Conservation (phyloP, 1,139 yeast species). For the Blastobotrys capitulatus region DNA sequence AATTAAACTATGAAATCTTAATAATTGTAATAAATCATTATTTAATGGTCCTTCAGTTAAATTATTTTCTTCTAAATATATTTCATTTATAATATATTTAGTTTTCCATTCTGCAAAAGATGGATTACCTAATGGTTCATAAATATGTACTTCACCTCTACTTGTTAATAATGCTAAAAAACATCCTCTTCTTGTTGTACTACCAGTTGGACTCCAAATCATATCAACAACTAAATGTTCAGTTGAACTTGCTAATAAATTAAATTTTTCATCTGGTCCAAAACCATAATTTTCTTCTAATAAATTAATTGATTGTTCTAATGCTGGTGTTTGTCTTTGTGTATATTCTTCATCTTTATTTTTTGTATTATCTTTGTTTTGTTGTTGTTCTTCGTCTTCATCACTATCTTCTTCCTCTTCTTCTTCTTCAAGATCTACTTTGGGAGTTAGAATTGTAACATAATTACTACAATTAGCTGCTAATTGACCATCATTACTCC, state of each 20-base stretch:
- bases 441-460: slow-evolving; percentile 12
- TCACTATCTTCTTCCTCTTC: slow-evolving; percentile 10
- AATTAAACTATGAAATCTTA: slow-evolving; percentile 16
- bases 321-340: slow-evolving; percentile 2
- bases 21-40: background rate
- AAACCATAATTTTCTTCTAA: background rate
- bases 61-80: slow-evolving; percentile 13
- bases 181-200: slow-evolving; percentile 16
- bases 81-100: slow-evolving; percentile 12
- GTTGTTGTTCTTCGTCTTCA: slow-evolving; percentile 3
- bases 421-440: slow-evolving; percentile 5
- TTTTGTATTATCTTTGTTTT: too few species aligned
- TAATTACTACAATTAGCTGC: slow-evolving; percentile 18
- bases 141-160: slow-evolving; percentile 20
- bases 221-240: slow-evolving; percentile 19
- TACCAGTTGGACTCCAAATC: slow-evolving; percentile 25
- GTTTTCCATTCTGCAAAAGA: slow-evolving; percentile 18
- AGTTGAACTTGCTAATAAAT: slow-evolving; percentile 17
- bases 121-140: slow-evolving; percentile 19
- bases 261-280: slow-evolving; percentile 16
- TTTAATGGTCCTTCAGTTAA: background rate
- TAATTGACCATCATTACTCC: slow-evolving; percentile 25
- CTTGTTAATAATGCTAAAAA: slow-evolving; percentile 18
- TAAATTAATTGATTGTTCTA: slow-evolving; percentile 1
- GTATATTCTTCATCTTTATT: slow-evolving; percentile 17